Conservation (phyloP, 2,329 filamentous ascomycete species). For the Fusarium sterilihyphosum region DNA sequence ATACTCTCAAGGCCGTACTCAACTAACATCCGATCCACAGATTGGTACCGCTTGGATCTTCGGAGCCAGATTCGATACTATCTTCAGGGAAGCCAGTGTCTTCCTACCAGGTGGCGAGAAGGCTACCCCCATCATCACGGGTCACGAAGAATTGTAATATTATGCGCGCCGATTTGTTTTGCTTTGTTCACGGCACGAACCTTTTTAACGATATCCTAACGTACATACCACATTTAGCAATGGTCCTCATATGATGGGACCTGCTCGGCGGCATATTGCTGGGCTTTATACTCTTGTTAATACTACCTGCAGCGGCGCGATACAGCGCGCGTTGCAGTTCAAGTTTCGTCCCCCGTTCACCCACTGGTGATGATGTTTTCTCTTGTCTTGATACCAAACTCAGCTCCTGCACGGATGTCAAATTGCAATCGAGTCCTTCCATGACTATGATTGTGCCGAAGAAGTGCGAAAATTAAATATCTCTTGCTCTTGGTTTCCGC, state of each 20-base stretch:
- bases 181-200: slow-evolving; percentile 30
- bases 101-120: slow-evolving; percentile 37
- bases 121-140: slow-evolving; percentile 41
- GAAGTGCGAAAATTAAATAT: slow-evolving; percentile 88
- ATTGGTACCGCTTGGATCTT: slow-evolving; percentile 80
- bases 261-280: slow-evolving; percentile 16
- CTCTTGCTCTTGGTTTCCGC: slow-evolving; percentile 45
- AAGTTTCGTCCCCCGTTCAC: slow-evolving; percentile 20
- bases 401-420: slow-evolving; percentile 91
- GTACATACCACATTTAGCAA: slow-evolving; percentile 39
- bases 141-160: slow-evolving; percentile 51
- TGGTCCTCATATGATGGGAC: slow-evolving; percentile 20
- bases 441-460: slow-evolving; percentile 98
- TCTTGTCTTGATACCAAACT: not conserved
- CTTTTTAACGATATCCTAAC: slow-evolving; percentile 45
- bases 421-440: slow-evolving; percentile 90
- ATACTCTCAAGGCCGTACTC: not conserved
- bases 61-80: slow-evolving; percentile 80
- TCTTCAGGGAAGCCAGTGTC: slow-evolving; percentile 43
- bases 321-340: slow-evolving; percentile 29
- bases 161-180: slow-evolving; percentile 22
- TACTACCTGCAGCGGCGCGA: slow-evolving; percentile 35
- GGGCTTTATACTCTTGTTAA: slow-evolving; percentile 42
- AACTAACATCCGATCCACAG: slow-evolving; percentile 56
- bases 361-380: not conserved